These are phyloP conservation scores for Chamaecyparis obtusa DNA, from an alignment of 75 land plant species.

Conservation along the genomic window DNA sequence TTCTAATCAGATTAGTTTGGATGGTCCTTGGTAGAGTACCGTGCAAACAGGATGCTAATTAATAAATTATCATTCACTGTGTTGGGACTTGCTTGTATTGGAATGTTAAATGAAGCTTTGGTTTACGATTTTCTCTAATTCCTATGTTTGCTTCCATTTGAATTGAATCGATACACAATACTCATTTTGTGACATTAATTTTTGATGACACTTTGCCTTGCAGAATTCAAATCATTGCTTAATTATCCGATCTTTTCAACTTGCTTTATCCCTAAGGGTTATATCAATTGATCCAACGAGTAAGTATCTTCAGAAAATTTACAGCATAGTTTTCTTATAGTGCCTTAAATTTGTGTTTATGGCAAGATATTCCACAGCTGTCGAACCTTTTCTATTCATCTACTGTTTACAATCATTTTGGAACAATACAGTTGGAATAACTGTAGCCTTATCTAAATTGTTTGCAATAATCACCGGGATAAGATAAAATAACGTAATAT, in stretches of 20 bases:
- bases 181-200: background rate
- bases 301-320: constrained; percentile 18
- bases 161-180: background rate
- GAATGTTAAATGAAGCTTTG: background rate
- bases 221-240: constrained; percentile 21
- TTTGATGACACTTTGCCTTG: background rate
- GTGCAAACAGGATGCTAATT: no score
- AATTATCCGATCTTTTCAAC: constrained; percentile 68
- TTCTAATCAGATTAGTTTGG: background rate
- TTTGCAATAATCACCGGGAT: background rate
- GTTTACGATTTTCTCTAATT: background rate
- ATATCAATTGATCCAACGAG: constrained; percentile 55
- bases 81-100: background rate
- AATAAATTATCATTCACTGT: background rate
- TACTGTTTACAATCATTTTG: background rate
- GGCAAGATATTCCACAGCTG: background rate
- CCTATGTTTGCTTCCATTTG: background rate
- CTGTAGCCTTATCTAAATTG: background rate
- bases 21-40: background rate
- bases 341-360: background rate
- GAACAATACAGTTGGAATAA: background rate
- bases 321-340: background rate
- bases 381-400: background rate
- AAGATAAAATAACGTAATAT: background rate
- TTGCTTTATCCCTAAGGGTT: constrained; percentile 71